Conservation (phyloP, 139 green algal species). For the Volvox reticuliferus region DNA sequence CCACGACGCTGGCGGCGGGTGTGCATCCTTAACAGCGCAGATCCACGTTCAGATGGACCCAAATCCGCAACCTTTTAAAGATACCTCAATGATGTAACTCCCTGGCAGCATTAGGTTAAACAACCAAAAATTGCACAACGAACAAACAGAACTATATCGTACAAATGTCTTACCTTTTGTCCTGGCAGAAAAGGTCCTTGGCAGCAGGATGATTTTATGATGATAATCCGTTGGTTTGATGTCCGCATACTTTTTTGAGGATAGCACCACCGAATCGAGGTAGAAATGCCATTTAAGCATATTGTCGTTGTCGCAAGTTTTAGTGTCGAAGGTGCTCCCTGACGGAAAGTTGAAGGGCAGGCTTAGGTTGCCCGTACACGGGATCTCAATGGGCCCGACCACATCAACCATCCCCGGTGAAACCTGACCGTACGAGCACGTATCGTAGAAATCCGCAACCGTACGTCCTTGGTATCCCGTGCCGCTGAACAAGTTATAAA, state of each 20-base stretch:
- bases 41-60: too few relatives aligned
- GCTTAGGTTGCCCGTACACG: not conserved
- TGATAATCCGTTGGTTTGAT: not conserved
- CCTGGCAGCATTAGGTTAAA: too few relatives aligned
- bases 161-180: not conserved
- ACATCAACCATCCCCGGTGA: not conserved
- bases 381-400: not conserved
- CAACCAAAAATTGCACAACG: too few relatives aligned
- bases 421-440: slow-evolving; percentile 1
- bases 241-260: not conserved
- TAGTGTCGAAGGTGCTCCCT: slow-evolving; percentile 4
- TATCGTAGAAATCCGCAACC: not conserved
- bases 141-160: too few relatives aligned
- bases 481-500: slow-evolving; percentile 5
- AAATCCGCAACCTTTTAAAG: too few relatives aligned
- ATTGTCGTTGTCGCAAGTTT: not conserved
- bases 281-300: slow-evolving; percentile 27
- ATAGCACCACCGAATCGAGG: not conserved
- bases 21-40: too few relatives aligned
- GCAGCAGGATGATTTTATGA: slow-evolving; percentile 1
- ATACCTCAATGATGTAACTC: too few relatives aligned
- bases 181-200: not conserved
- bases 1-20: too few relatives aligned
- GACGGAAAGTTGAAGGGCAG: not conserved
- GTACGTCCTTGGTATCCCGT: not conserved